Conservation (phyloP, 306 rosid species). For the Macrotyloma uniflorum region DNA sequence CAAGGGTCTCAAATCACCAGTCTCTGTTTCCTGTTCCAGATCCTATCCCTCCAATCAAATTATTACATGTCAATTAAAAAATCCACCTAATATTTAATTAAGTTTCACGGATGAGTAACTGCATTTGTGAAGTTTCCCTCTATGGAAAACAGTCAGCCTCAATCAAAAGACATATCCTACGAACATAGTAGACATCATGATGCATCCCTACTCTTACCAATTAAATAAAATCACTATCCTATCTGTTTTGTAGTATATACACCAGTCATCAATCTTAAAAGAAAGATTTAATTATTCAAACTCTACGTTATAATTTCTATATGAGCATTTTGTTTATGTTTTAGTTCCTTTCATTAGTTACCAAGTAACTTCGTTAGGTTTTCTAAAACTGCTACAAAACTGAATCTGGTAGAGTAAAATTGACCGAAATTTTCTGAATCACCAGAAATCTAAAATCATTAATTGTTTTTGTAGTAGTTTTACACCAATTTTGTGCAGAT, state of each 20-base stretch:
- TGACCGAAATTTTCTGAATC: neutral
- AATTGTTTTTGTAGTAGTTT: neutral
- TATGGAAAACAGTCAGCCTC: conserved; percentile 2
- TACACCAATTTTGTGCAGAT: neutral
- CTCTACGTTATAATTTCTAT: no score
- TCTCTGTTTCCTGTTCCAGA: no score
- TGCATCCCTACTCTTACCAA: neutral
- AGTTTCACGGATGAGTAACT: no score
- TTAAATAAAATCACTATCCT: neutral
- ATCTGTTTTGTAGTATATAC: neutral
- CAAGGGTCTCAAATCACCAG: neutral
- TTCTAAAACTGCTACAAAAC: neutral
- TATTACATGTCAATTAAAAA: no score
- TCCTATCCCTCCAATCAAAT: no score
- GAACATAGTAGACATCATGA: neutral
- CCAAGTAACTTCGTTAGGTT: neutral
- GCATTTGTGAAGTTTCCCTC: no score
- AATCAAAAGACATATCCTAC: neutral
- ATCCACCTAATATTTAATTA: no score
- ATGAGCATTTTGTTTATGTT: neutral
- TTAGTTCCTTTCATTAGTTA: neutral
- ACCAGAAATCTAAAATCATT: neutral
- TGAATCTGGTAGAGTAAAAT: neutral
- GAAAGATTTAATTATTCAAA: neutral
- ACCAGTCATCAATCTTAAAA: neutral